Conservation (phyloP, 768 basidiomycete species). For the Leccinum imitatum region DNA sequence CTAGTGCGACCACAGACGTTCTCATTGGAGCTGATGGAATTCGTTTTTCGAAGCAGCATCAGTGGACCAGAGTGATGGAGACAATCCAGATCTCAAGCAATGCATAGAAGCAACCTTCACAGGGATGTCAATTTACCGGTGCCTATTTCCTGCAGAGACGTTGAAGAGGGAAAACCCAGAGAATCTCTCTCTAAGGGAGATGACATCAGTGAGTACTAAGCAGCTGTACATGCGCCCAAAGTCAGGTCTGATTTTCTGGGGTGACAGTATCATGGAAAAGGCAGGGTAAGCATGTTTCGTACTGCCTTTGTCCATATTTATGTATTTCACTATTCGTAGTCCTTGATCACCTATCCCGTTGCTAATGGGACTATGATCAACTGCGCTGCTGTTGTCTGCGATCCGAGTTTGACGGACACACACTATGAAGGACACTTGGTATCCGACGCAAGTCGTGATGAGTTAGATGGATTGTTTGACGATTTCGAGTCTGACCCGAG, state of each 20-base stretch:
- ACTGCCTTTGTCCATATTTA: not conserved
- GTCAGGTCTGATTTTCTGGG: constrained; percentile 12
- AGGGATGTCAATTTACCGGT: constrained; percentile 41
- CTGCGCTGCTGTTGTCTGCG: constrained; percentile 31
- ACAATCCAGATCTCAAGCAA: constrained; percentile 6
- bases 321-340: constrained; percentile 27
- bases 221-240: not conserved
- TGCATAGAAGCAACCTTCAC: constrained; percentile 37
- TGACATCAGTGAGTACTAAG: constrained; percentile 21
- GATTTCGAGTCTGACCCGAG: too few relatives aligned
- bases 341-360: constrained; percentile 41
- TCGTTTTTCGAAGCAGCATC: constrained; percentile 16
- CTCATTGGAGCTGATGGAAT: too few relatives aligned
- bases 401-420: constrained; percentile 31
- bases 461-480: constrained; percentile 29
- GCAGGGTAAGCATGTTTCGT: not conserved
- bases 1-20: constrained; percentile 32
- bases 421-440: constrained; percentile 15
- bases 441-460: constrained; percentile 29
- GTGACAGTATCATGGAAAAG: not conserved
- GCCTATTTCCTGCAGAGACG: constrained; percentile 34
- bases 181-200: constrained; percentile 17
- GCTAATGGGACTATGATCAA: constrained; percentile 38
- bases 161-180: constrained; percentile 28
- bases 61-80: not conserved